phyloP scores from a whole-genome alignment of 805 yeast species.

The Cyberlindnera maritima region DNA sequence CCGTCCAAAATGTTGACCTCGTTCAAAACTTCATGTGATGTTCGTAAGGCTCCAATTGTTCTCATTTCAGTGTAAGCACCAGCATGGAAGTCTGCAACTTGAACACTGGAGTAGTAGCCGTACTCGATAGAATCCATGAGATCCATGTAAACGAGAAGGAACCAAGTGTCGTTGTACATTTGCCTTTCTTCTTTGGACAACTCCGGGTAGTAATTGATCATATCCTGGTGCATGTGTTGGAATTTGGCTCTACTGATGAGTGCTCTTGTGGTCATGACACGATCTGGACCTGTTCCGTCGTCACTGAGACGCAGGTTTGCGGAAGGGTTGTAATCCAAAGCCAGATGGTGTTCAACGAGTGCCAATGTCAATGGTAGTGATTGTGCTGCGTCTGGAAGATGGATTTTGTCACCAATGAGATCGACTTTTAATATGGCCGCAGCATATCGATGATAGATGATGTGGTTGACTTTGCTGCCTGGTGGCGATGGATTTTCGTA shows the following conservation, averaged over 20 bases:
- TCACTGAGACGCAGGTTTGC: neutral
- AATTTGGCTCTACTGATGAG: neutral
- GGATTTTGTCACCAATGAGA: neutral
- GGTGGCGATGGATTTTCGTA: neutral
- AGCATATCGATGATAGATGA: neutral
- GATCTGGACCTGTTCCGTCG: neutral
- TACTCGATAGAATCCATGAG: neutral
- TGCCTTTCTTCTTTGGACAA: neutral
- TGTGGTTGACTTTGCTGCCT: neutral
- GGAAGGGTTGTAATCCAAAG: neutral
- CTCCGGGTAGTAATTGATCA: neutral
- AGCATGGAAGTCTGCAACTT: neutral
- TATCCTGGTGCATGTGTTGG: conserved; percentile 2
- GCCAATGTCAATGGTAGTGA: conserved; percentile 1
- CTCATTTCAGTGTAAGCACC: neutral
- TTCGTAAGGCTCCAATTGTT: neutral
- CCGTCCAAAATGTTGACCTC: conserved; percentile 5
- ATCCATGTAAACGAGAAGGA: neutral
- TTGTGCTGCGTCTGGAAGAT: neutral
- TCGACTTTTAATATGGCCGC: conserved; percentile 1
- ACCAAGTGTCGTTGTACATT: conserved; percentile 2
- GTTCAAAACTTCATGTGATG: conserved; percentile 1
- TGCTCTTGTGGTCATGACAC: neutral
- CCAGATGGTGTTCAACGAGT: conserved; percentile 1
- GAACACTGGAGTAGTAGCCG: neutral